Base-by-base conservation (phyloP, 2,329 filamentous ascomycete species). In the Pseudogymnoascus sp. region DNA sequence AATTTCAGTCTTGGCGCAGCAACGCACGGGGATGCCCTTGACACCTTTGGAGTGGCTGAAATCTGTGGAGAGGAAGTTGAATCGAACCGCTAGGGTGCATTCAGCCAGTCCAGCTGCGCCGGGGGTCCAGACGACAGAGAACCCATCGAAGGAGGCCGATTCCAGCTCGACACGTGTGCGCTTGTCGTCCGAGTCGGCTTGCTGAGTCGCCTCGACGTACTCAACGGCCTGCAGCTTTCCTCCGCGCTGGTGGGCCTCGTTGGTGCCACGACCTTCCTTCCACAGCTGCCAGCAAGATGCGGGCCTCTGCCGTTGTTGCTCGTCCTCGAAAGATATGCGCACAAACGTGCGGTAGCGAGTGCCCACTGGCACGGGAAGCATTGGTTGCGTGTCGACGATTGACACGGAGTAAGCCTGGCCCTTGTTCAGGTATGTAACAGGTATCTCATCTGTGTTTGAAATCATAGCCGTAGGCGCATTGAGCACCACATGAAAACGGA, bases 41-140 rank as follows among this genome's bases (percentile, higher is more conserved):
- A 99, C 94, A 52, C 94, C 94, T 72, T 99, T 99, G 8, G 94
- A 97, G 72, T 97, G 94, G 74, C 93, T 97, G 73, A 97, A 99
- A 73, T 99, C 94, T 7, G 94, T 99, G 0, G 94, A 99, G 0
- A 99, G 80, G 72, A 99, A 99, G 77, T 99, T 99, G 81, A 97
- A 99, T 52, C 94, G 90, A 11, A 97, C 91, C 7, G 92, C 89
- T 62, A 99, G 85, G 59, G 86, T 90, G 73, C 92, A 94, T 69
- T 97, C 92, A 3, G 88, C 79, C 0, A 78, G 75, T 0, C 87
- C 86, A 59, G 86, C 87, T 43, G 83, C 75, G 4, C 86, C 88
- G 0, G 91, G 88, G 0, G 87, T 90, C 93, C 93, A 97, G 5
- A 87, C 84, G 4, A 97, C 91, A 6, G 88, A 93, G 73, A 97